These are phyloP conservation scores for Trichoderma oligosporum DNA, from an alignment of 2,329 filamentous ascomycete species.

Conservation along the genomic window DNA sequence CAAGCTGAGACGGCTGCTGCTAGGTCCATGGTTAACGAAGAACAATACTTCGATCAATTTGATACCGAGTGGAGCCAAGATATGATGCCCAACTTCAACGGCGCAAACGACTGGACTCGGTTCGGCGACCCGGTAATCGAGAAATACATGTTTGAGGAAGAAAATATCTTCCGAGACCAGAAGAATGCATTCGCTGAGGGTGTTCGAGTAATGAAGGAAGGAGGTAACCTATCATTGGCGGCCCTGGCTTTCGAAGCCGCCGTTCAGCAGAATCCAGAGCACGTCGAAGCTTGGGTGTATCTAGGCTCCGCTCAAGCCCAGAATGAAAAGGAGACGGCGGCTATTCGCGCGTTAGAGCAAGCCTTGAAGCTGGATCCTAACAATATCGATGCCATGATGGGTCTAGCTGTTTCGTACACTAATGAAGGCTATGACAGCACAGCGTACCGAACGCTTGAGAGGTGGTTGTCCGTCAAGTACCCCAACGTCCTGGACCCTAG, in stretches of 20 bases:
- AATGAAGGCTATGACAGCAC: slow-evolving; percentile 98
- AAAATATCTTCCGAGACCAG: slow-evolving; percentile 81
- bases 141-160: slow-evolving; percentile 90
- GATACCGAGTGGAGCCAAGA: slow-evolving; percentile 74
- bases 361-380: slow-evolving; percentile 82
- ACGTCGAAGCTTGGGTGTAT: slow-evolving; percentile 90
- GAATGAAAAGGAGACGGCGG: slow-evolving; percentile 96
- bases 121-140: slow-evolving; percentile 75
- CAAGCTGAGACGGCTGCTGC: slow-evolving; percentile 69
- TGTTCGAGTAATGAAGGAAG: slow-evolving; percentile 85
- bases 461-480: slow-evolving; percentile 96
- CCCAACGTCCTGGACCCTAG: slow-evolving; percentile 72
- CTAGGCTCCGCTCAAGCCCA: slow-evolving; percentile 91
- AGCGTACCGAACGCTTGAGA: slow-evolving; percentile 91
- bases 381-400: slow-evolving; percentile 89
- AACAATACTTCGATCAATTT: slow-evolving; percentile 62
- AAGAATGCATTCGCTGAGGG: slow-evolving; percentile 89
- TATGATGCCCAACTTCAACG: slow-evolving; percentile 55
- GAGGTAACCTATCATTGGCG: slow-evolving; percentile 89
- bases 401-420: slow-evolving; percentile 91
- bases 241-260: slow-evolving; percentile 94
- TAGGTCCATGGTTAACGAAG: slow-evolving; percentile 67
- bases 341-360: slow-evolving; percentile 89
- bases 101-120: slow-evolving; percentile 58
- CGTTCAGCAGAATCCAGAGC: slow-evolving; percentile 80